Evolutionary conservation across 2,329 filamentous ascomycete species (phyloP).

Genomic region (Calycina herbarum): DNA sequence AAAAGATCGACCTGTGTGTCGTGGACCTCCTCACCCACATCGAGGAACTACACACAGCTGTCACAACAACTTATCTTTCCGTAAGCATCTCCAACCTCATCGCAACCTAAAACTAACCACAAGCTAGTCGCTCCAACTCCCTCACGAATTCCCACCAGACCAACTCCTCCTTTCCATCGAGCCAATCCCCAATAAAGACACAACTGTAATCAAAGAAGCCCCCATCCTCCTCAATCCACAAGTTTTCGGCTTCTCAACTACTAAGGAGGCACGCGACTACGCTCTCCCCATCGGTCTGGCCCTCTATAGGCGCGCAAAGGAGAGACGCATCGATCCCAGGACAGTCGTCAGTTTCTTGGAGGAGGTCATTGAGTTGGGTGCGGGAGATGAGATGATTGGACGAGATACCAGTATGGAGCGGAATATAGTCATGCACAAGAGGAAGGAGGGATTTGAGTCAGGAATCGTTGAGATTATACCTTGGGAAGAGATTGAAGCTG

Average conservation of each 20-base stretch:
- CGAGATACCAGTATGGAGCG: neutral
- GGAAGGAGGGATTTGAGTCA: neutral
- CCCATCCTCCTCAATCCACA: neutral
- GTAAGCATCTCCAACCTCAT: neutral
- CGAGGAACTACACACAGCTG: neutral
- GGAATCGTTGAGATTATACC: neutral
- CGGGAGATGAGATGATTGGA: neutral
- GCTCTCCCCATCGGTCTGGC: neutral
- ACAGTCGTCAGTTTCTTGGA: neutral
- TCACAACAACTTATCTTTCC: neutral
- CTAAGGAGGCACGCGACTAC: neutral
- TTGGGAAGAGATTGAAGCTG: neutral
- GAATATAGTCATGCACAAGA: neutral
- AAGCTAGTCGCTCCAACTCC: neutral
- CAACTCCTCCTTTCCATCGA: neutral
- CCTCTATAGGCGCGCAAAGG: neutral
- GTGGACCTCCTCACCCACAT: neutral
- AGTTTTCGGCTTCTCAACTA: neutral
- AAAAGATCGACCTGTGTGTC: neutral
- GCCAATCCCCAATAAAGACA: neutral
- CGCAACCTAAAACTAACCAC: neutral
- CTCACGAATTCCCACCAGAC: neutral
- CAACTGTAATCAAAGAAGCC: neutral
- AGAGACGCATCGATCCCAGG: neutral
- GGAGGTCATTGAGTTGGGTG: neutral